These are phyloP conservation scores for Cyberlindnera amylophila DNA, from an alignment of 805 yeast species.

Conservation along the genomic window DNA sequence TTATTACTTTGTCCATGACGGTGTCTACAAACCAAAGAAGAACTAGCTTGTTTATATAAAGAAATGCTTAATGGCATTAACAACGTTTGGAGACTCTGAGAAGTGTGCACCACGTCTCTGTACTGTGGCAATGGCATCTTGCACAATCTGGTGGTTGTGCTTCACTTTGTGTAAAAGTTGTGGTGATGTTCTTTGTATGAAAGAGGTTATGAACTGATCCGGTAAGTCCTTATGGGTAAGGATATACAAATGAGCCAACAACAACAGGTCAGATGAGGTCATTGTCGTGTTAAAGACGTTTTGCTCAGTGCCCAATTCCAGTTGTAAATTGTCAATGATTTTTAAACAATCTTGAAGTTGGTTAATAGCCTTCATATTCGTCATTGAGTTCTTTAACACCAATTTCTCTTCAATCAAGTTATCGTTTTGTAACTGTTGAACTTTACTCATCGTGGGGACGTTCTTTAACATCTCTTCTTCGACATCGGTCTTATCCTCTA, in stretches of 20 bases:
- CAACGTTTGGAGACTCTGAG: conserved; percentile 23
- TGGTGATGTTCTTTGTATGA: conserved; percentile 28
- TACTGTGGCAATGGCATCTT: conserved; percentile 10
- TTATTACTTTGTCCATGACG: conserved; percentile 65
- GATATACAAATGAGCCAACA: conserved; percentile 35
- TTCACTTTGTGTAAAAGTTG: conserved; percentile 20
- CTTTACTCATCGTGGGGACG: conserved; percentile 37
- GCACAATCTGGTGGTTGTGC: conserved; percentile 9
- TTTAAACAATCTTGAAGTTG: conserved; percentile 12
- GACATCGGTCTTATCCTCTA: conserved; percentile 28
- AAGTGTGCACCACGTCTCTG: conserved; percentile 21
- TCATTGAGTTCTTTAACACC: conserved; percentile 24
- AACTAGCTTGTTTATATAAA: conserved; percentile 37
- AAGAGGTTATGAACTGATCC: conserved; percentile 35
- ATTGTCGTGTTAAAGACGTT: conserved; percentile 11
- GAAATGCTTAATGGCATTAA: conserved; percentile 18
- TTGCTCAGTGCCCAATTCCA: conserved; percentile 11
- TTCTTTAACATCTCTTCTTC: conserved; percentile 29
- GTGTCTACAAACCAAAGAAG: conserved; percentile 59
- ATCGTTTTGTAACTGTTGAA: conserved; percentile 69
- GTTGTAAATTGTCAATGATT: conserved; percentile 13
- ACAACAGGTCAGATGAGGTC: conserved; percentile 34
- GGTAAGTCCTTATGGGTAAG: conserved; percentile 34
- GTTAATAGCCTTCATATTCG: conserved; percentile 27
- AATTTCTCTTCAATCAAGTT: conserved; percentile 34